phyloP scores from a whole-genome alignment of 768 basidiomycete species.

The Leccinum boreale region DNA sequence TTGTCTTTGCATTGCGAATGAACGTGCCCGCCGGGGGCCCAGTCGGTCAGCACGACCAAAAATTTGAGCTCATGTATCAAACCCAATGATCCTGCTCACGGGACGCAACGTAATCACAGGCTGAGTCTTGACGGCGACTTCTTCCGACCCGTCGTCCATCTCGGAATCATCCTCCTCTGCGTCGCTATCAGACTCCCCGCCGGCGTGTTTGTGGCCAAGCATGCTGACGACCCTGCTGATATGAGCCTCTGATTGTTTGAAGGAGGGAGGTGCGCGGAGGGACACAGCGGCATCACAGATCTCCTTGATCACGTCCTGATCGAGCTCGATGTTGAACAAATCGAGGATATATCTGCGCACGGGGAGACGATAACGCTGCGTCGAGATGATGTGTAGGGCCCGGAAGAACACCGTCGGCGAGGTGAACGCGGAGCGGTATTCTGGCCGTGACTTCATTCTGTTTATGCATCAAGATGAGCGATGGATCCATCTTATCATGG shows the following conservation, averaged over 20 bases:
- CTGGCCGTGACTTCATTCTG: conserved; percentile 76
- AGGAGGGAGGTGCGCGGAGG: conserved; percentile 46
- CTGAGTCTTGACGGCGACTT: conserved; percentile 39
- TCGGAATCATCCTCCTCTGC: conserved; percentile 51
- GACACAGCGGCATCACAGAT: conserved; percentile 51
- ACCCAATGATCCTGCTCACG: conserved; percentile 57
- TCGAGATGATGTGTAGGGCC: conserved; percentile 83
- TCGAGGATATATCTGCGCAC: conserved; percentile 92
- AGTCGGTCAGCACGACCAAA: background rate
- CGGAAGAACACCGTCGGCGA: conserved; percentile 81
- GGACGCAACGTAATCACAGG: conserved; percentile 59
- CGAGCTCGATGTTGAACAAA: conserved; percentile 81
- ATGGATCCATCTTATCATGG: background rate
- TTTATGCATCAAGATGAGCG: background rate
- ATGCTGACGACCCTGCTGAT: conserved; percentile 53
- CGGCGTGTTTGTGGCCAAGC: conserved; percentile 52
- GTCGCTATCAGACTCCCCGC: conserved; percentile 58
- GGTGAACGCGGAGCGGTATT: conserved; percentile 71
- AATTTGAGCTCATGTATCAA: conserved; percentile 30
- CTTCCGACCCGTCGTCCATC: conserved; percentile 41
- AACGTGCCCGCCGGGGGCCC: background rate
- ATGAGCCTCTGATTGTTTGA: conserved; percentile 43
- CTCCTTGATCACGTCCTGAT: conserved; percentile 53
- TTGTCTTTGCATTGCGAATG: background rate
- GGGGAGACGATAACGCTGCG: conserved; percentile 85